Conservation (phyloP, 192 early-diverging fungal species). For the Coemansia sp. region DNA sequence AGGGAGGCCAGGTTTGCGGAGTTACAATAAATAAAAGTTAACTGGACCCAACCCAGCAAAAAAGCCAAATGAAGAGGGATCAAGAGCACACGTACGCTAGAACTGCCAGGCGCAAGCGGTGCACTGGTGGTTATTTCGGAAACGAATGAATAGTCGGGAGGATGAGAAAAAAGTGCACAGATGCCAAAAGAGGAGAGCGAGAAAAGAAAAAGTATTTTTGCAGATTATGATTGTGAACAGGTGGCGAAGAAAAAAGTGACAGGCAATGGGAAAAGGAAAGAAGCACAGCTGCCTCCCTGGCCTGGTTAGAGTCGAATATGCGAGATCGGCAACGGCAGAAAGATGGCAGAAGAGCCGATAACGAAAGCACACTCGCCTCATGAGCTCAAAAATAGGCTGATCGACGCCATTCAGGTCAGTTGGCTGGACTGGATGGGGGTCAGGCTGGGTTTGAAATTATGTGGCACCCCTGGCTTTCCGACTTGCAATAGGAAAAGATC, state of each 20-base stretch:
- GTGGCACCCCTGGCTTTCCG: too few species aligned
- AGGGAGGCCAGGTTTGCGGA: background rate
- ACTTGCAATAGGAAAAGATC: too few species aligned
- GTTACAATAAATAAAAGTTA: too few species aligned
- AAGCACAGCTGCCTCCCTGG: background rate
- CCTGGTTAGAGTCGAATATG: background rate
- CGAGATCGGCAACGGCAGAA: constrained; percentile 7
- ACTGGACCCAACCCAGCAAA: too few species aligned
- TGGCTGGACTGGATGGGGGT: background rate
- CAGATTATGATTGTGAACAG: constrained; percentile 7
- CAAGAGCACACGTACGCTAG: too few species aligned
- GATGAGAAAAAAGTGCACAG: constrained; percentile 10
- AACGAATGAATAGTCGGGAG: background rate
- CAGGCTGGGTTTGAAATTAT: constrained; percentile 17
- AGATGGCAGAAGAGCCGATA: too few species aligned
- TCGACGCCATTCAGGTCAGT: constrained; percentile 7
- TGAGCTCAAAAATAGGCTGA: constrained; percentile 1
- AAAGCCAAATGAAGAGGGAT: too few species aligned
- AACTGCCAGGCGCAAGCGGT: background rate
- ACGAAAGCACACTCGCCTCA: too few species aligned
- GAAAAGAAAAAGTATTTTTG: constrained; percentile 5
- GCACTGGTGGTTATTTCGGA: constrained; percentile 10
- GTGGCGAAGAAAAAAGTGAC: background rate
- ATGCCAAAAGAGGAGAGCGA: constrained; percentile 7
- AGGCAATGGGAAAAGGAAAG: background rate